Base-by-base conservation (phyloP, 768 basidiomycete species). In the Lentinula raphanica region DNA sequence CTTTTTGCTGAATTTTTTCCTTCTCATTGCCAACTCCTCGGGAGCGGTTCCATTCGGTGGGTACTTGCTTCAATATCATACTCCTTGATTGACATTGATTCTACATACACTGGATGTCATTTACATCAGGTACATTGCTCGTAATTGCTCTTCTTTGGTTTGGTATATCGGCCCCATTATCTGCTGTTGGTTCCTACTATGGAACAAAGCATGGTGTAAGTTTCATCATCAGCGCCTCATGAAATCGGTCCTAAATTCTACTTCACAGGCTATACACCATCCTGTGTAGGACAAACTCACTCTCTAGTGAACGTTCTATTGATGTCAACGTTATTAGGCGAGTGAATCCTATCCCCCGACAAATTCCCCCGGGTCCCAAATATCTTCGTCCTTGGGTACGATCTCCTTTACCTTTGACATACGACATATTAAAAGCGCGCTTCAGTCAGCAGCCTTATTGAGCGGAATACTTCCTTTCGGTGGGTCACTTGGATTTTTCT, bases 41-140 rank as follows among this genome's bases (percentile, higher is more conserved):
- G 96, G 96, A 8, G 96, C 96, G 11, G 93, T 99, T 42, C 96
- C 96, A 3, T 96, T 98, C 69, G 92, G 95, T 85, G 63, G 56
- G 76, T 48, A n/a, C 5, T 4, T 7, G 17, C 29, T 23, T 25
- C 15, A 17, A 56, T 36, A n/a, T 15, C 31, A 32, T 36, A n/a
- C n/a, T n/a, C n/a, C n/a, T n/a, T n/a, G n/a, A 35, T 19, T 31
- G 42, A 17, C 19, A 64, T 15, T n/a, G n/a, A 25, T 40, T n/a
- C 29, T 2, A 48, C 29, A 5, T 3, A 23, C 19, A 21, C 7
- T n/a, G 45, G 25, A 31, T 54, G 46, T 46, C 12, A 54, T 27
- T 50, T 54, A 25, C 13, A 57, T 27, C 44, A 90, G 88, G 87
- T 46, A 95, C 93, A 0, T 88, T 95, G 82, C 75, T 94, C 40